Percentiles rank a stretch among this genome's conserved stretches.
phyloP scores from a whole-genome alignment of 805 yeast genomes.

The Lipomyces orientalis region DNA sequence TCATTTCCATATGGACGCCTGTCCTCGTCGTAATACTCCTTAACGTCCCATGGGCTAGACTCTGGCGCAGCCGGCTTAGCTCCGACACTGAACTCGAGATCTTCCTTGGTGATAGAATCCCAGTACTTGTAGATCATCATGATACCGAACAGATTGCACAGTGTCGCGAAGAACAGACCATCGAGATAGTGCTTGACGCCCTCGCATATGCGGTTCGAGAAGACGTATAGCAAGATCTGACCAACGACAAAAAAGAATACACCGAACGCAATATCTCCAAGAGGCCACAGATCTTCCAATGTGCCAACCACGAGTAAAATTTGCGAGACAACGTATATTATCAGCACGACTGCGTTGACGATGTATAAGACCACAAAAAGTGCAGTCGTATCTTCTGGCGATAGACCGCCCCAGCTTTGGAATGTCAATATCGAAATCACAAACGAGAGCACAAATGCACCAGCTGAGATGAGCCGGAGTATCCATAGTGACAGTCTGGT shows the following conservation, averaged over 20 bases:
- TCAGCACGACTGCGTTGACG: conserved; percentile 69
- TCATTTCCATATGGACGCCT: conserved; percentile 27
- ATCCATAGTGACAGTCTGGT: conserved; percentile 66
- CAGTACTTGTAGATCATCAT: conserved; percentile 97
- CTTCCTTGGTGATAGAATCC: conserved; percentile 95
- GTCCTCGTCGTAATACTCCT: conserved; percentile 34
- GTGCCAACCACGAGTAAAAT: conserved; percentile 68
- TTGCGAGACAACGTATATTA: conserved; percentile 70
- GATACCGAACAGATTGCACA: conserved; percentile 77
- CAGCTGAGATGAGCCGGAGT: conserved; percentile 57
- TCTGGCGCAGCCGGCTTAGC: conserved; percentile 53
- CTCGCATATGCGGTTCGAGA: conserved; percentile 69
- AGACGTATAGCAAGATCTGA: conserved; percentile 75
- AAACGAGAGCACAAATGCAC: conserved; percentile 69
- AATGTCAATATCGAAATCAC: conserved; percentile 75
- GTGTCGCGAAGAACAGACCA: conserved; percentile 82
- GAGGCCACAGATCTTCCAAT: conserved; percentile 82
- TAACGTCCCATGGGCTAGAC: conserved; percentile 27
- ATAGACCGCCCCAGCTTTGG: conserved; percentile 57
- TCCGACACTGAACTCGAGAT: conserved; percentile 85
- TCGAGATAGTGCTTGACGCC: conserved; percentile 85
- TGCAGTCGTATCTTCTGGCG: conserved; percentile 63
- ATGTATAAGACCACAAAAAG: conserved; percentile 74
- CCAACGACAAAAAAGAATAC: conserved; percentile 77
- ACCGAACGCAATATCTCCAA: conserved; percentile 80